Evolutionary conservation across 78 protist genomes (phyloP).

Genomic region (Acrasis kona): DNA sequence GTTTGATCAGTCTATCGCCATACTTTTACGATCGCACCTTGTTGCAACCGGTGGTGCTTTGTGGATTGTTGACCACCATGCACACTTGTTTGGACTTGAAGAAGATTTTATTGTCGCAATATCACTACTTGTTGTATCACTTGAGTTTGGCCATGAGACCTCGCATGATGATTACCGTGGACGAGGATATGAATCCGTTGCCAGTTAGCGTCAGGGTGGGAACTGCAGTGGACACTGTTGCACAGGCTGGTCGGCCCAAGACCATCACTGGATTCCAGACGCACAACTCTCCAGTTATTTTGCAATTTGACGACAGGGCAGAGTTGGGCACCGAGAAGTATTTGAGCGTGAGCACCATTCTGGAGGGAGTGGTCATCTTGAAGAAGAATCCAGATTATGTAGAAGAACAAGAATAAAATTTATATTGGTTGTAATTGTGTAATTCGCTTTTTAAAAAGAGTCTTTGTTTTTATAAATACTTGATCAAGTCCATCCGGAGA

Average conservation of each 20-base stretch:
- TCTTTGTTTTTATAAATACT: too few species aligned
- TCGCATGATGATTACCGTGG: constrained; percentile 31
- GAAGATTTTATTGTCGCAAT: background rate
- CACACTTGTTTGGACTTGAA: constrained; percentile 8
- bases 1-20: constrained; percentile 76
- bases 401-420: too few species aligned
- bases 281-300: constrained; percentile 95
- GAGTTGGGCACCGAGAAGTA: constrained; percentile 73
- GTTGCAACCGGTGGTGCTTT: constrained; percentile 57
- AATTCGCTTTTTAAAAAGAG: too few species aligned
- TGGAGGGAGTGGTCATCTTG: constrained; percentile 15
- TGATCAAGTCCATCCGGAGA: too few species aligned
- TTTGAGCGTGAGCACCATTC: constrained; percentile 1
- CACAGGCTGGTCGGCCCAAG: constrained; percentile 87
- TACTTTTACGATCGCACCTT: constrained; percentile 71
- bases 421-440: too few species aligned
- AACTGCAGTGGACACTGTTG: constrained; percentile 29
- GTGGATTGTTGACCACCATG: constrained; percentile 48
- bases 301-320: constrained; percentile 82
- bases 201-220: constrained; percentile 62
- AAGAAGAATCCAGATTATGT: background rate
- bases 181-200: constrained; percentile 60
- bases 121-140: constrained; percentile 79
- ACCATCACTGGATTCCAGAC: constrained; percentile 99
- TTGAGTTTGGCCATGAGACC: constrained; percentile 74